Evolutionary conservation across 1,139 yeast genomes (phyloP).

Genomic region (Pichia sp.): DNA sequence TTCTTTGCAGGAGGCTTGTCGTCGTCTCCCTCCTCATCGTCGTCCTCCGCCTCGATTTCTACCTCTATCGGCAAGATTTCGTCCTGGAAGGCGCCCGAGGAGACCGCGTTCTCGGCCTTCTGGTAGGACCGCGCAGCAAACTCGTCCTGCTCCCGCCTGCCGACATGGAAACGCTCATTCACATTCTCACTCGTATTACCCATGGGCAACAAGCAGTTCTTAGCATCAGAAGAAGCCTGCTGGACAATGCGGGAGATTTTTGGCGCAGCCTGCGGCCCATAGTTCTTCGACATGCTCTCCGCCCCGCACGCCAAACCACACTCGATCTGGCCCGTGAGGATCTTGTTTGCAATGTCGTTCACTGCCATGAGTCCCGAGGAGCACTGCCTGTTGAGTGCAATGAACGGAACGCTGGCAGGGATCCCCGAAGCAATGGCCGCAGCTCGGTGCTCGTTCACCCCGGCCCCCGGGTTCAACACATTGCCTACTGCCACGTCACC

Average conservation of each 20-base stretch:
- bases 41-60: slow-evolving; percentile 47
- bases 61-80: slow-evolving; percentile 75
- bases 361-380: slow-evolving; percentile 91
- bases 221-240: slow-evolving; percentile 44
- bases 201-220: slow-evolving; percentile 79
- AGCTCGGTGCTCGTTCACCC: slow-evolving; percentile 89
- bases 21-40: slow-evolving; percentile 27
- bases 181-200: slow-evolving; percentile 85
- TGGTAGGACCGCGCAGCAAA: slow-evolving; percentile 85
- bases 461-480: slow-evolving; percentile 85
- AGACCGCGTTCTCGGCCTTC: slow-evolving; percentile 75
- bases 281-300: slow-evolving; percentile 85
- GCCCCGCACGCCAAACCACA: slow-evolving; percentile 91
- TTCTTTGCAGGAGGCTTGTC: slow-evolving; percentile 37
- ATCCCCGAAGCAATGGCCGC: slow-evolving; percentile 73
- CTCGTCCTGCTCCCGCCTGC: slow-evolving; percentile 74
- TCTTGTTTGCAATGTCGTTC: slow-evolving; percentile 85
- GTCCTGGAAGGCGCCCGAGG: slow-evolving; percentile 71
- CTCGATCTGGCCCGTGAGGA: slow-evolving; percentile 80
- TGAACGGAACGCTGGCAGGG: slow-evolving; percentile 66
- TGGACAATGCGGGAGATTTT: slow-evolving; percentile 50
- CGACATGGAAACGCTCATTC: slow-evolving; percentile 54
- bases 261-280: slow-evolving; percentile 69
- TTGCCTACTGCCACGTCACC: slow-evolving; percentile 84
- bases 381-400: slow-evolving; percentile 89